These are phyloP conservation scores for Sphagnum contortum DNA, from an alignment of 225 moss, liverwort and hornwort species.

Conservation along the genomic window DNA sequence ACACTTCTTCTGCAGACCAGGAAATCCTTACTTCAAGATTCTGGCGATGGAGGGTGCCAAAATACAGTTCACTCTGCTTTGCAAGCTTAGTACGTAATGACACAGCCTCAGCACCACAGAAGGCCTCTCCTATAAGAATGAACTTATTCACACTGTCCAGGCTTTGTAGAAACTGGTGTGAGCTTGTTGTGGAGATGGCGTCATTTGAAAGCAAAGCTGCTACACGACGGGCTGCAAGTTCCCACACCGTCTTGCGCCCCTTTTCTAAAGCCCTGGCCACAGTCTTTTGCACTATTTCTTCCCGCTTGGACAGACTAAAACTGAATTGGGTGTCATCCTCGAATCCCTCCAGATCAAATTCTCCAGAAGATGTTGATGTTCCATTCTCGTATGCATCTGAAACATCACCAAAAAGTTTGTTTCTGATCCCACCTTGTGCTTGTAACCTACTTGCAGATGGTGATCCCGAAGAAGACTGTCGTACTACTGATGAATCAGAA, in stretches of 20 bases:
- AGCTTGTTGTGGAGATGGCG: conserved; percentile 73
- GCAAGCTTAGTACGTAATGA: conserved; percentile 81
- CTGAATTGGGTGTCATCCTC: conserved; percentile 23
- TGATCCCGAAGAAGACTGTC: conserved; percentile 31
- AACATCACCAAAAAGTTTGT: conserved; percentile 21
- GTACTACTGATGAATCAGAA: conserved; percentile 34
- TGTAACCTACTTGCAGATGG: conserved; percentile 34
- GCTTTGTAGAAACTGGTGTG: conserved; percentile 87
- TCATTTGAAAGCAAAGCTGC: conserved; percentile 88
- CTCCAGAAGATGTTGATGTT: conserved; percentile 15
- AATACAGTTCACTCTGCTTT: conserved; percentile 95
- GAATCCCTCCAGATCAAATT: conserved; percentile 30
- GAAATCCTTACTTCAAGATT: conserved; percentile 83
- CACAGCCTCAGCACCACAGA: conserved; percentile 89
- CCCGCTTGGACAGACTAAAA: conserved; percentile 41
- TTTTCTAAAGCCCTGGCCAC: conserved; percentile 75
- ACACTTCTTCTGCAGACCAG: no score
- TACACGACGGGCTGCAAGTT: conserved; percentile 85
- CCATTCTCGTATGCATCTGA: conserved; percentile 36
- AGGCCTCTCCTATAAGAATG: conserved; percentile 88
- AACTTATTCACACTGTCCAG: conserved; percentile 97
- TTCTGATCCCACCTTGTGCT: conserved; percentile 31
- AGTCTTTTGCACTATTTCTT: conserved; percentile 56
- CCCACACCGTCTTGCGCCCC: conserved; percentile 96
- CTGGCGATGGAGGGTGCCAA: conserved; percentile 88